Evolutionary conservation across 768 basidiomycete species (phyloP), one percentile per base, ranked within the genome.

Genomic region (Mycena chlorophos): DNA sequence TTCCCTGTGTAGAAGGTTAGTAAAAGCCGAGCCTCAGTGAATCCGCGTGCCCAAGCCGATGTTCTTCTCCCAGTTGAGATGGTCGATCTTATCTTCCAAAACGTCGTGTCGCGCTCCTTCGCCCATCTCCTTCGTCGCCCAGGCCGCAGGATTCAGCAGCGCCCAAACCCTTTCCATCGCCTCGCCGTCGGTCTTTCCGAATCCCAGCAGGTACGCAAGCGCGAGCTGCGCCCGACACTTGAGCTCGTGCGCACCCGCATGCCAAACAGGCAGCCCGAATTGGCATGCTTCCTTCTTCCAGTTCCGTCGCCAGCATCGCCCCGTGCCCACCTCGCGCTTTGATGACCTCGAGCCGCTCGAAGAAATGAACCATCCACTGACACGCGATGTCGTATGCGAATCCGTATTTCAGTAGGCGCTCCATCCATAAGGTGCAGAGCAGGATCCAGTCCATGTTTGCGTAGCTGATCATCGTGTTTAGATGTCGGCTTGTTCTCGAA

Each of bases 391-490:
- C 31, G 31, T 34, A 34, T 8, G 31, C 8, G 8, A 34, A 8
- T 8, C 8, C 31, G 17, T 8, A 17, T 34, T 34, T 17, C 17
- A 8, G 8, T 8, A 34, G 8, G 8, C 17, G 8, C 31, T 8
- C 31, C 37, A 52, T n/a, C 23, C 34, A n/a, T 22, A 48, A n/a
- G 12, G 31, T n/a, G 2, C 56, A 59, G n/a, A 45, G 20, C 28
- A 59, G 39, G 30, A 59, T 56, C 19, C 49, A 59, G 30, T 63
- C 62, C 49, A 61, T 61, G 28, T 61, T 61, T 13, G 52, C 50
- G 29, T 61, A 61, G 23, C 59, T 61, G 28, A 23, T 19, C 19
- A 13, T 3, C 12, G 31, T 34, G 16, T 19, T 22, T 22, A 29
- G 17, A 25, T 12, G 14, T 19, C 3, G 12, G 17, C 17, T 17